Evolutionary conservation across 2,329 filamentous ascomycete species (phyloP), one percentile per base, ranked within the genome.

Genomic region (Daldinia sp.): DNA sequence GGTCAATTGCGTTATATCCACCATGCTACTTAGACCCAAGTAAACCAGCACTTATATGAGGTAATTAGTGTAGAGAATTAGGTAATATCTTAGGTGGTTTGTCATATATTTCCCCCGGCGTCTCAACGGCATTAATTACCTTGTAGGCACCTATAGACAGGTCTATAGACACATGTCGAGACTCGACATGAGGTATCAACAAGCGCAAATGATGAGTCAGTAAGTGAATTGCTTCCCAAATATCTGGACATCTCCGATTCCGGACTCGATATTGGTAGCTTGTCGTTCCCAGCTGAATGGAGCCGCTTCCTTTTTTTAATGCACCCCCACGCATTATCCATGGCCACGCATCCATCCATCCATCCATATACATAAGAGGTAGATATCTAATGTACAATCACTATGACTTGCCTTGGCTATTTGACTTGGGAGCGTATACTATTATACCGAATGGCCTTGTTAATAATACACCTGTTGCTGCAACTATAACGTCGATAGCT

Each of bases 181-280:
- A n/a, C n/a, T n/a, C n/a, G 20, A 23, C 20, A 23, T 23, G 20
- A 23, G 20, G 1, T 23, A 23, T 23, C 20, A 23, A 23, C 1
- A 23, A 23, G 20, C 30, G 30, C 30, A 15, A 37, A 37, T 37
- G 13, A 39, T 15, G 35, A 15, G 35, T 15, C 13, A 39, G 13
- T 39, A 39, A 15, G 30, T 15, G 10, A 10, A 13, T 39, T 39
- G 10, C 12, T 39, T 15, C 35, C 35, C 15, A 18, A 33, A 33
- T n/a, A 10, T 33, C 7, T 51, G n/a, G 41, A 42, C 6, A 18
- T 28, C 51, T 54, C 51, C 51, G 51, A 54, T 54, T 54, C 35
- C 51, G 51, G 51, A 37, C 10, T 37, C 12, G n/a, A 54, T 13
- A 10, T 35, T 6, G 33, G 33, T 4, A 54, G 6, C 30, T 7